Evolutionary conservation across 768 basidiomycete species (phyloP).

Genomic region (Suillus weaverae): DNA sequence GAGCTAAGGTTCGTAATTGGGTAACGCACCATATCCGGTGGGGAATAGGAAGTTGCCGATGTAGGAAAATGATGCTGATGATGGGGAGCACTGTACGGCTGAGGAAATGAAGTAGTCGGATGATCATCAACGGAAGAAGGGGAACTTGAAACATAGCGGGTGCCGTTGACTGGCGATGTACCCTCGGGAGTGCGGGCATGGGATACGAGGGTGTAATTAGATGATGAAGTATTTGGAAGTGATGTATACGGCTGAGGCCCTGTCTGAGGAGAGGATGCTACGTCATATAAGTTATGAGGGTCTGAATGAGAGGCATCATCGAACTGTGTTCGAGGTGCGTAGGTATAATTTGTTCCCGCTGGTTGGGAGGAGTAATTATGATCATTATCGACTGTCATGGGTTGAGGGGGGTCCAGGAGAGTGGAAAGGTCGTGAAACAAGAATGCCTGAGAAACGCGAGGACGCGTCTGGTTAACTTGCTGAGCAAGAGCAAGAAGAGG

Average conservation of each 20-base stretch:
- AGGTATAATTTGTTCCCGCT: conserved; percentile 36
- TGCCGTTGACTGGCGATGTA: conserved; percentile 10
- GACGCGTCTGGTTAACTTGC: conserved; percentile 6
- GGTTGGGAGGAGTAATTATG: conserved; percentile 32
- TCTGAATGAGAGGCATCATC: conserved; percentile 34
- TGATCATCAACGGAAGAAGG: conserved; percentile 46
- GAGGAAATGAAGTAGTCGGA: conserved; percentile 39
- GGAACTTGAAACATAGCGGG: conserved; percentile 37
- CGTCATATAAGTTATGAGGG: conserved; percentile 34
- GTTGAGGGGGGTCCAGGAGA: conserved; percentile 26
- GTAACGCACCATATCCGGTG: conserved; percentile 42
- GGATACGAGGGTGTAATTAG: conserved; percentile 21
- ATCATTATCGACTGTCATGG: conserved; percentile 39
- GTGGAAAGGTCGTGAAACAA: conserved; percentile 28
- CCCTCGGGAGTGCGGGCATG: conserved; percentile 18
- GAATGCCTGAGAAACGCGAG: conserved; percentile 14
- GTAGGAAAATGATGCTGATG: conserved; percentile 47
- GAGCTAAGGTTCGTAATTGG: conserved; percentile 34
- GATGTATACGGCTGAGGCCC: conserved; percentile 15
- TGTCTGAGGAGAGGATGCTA: conserved; percentile 17
- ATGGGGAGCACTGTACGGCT: conserved; percentile 42
- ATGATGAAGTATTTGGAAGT: conserved; percentile 17
- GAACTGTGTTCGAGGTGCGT: conserved; percentile 29
- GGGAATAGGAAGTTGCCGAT: conserved; percentile 38
- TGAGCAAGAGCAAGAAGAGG: conserved; percentile 19